Evolutionary conservation across 2,329 filamentous ascomycete species (phyloP).

Genomic region (Penicillium paneum): DNA sequence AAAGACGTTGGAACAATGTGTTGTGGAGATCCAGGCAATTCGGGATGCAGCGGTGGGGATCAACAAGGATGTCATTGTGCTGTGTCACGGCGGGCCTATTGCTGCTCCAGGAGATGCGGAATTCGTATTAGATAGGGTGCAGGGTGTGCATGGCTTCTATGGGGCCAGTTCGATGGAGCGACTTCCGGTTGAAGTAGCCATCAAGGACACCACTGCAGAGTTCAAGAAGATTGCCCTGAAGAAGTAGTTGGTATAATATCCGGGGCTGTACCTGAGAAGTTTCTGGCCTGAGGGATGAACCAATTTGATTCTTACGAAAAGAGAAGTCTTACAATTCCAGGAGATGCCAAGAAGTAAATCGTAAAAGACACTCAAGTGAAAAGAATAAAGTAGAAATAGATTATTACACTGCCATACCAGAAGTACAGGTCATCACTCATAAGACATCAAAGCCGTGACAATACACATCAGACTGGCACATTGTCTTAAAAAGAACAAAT

Average conservation of each 20-base stretch:
- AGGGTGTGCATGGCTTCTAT: conserved; percentile 68
- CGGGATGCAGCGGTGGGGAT: neutral
- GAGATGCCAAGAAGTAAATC: neutral
- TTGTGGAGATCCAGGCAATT: neutral
- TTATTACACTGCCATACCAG: conserved; percentile 26
- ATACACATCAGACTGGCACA: conserved; percentile 21
- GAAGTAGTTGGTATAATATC: neutral
- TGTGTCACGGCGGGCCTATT: conserved; percentile 70
- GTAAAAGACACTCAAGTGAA: neutral
- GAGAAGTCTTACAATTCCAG: neutral
- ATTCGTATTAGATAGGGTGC: conserved; percentile 59
- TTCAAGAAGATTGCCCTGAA: conserved; percentile 46
- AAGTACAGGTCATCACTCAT: conserved; percentile 30
- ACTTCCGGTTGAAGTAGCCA: conserved; percentile 64
- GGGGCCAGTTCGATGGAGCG: conserved; percentile 68
- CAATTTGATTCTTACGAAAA: neutral
- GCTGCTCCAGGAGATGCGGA: conserved; percentile 61
- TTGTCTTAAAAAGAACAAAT: conserved; percentile 11
- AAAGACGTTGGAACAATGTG: neutral
- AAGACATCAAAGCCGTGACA: conserved; percentile 29
- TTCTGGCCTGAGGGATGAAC: neutral
- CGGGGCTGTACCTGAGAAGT: neutral
- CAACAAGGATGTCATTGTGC: conserved; percentile 36
- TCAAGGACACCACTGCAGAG: conserved; percentile 55
- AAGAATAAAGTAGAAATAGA: conserved; percentile 3